Conservation (phyloP, 768 basidiomycete genomes). For the Tricholoma sp. region DNA sequence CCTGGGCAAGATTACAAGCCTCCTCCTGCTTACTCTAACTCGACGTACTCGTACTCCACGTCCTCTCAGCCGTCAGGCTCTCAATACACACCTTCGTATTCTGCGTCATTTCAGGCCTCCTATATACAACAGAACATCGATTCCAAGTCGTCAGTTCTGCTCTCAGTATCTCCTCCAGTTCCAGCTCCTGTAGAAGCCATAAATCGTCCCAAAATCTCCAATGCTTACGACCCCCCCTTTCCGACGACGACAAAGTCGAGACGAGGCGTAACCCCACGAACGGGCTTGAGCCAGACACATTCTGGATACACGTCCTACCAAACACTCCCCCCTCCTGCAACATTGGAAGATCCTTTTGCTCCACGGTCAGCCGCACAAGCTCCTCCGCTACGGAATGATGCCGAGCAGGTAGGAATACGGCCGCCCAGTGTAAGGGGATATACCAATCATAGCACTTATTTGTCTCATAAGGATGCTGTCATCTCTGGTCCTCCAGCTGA, state of each 20-base stretch:
- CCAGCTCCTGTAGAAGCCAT: constrained; percentile 37
- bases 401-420: neutral
- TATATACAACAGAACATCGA: constrained; percentile 8
- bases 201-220: constrained; percentile 59
- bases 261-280: constrained; percentile 22
- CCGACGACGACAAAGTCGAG: constrained; percentile 40
- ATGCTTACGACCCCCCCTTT: constrained; percentile 78
- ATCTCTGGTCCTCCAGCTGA: neutral
- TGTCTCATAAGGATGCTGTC: neutral
- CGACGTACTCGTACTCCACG: constrained; percentile 10
- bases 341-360: neutral
- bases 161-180: constrained; percentile 22
- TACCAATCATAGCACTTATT: neutral
- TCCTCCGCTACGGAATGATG: neutral
- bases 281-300: constrained; percentile 11
- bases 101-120: constrained; percentile 4
- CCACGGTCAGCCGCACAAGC: neutral
- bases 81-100: constrained; percentile 16
- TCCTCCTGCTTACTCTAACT: constrained; percentile 11
- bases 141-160: constrained; percentile 1
- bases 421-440: neutral
- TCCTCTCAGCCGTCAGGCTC: constrained; percentile 13
- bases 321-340: constrained; percentile 13
- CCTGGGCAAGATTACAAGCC: constrained; percentile 10
- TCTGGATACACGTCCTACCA: constrained; percentile 22